Evolutionary conservation across 192 early-diverging fungal genomes (phyloP).

Genomic region (Spizellomyces punctatus): DNA sequence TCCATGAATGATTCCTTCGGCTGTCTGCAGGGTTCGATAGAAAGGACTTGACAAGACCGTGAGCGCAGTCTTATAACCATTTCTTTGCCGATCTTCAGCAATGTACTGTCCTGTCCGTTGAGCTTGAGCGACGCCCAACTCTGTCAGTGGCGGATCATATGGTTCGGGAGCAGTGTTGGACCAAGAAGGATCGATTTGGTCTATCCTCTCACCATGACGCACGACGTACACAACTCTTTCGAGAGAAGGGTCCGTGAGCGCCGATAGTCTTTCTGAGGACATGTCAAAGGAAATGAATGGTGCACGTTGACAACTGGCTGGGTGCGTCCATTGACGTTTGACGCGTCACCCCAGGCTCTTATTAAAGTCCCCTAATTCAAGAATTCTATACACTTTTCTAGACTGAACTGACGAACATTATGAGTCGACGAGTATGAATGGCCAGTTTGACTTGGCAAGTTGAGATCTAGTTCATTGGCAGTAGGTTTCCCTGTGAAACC

Average conservation of each 20-base stretch:
- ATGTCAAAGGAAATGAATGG: too few species aligned
- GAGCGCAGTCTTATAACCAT: not conserved
- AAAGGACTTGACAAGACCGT: conserved; percentile 13
- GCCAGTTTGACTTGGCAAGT: too few species aligned
- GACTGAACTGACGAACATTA: too few species aligned
- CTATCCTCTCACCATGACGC: conserved; percentile 20
- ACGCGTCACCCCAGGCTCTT: too few species aligned
- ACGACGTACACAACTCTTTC: conserved; percentile 6
- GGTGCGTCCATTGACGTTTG: too few species aligned
- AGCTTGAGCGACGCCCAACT: conserved; percentile 15
- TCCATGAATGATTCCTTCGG: not conserved
- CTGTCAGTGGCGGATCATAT: conserved; percentile 17
- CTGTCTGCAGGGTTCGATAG: conserved; percentile 22
- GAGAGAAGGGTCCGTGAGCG: conserved; percentile 1
- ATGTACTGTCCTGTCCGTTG: conserved; percentile 9
- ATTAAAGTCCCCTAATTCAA: too few species aligned
- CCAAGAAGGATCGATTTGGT: conserved; percentile 22
- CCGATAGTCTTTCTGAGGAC: too few species aligned
- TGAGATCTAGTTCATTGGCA: too few species aligned
- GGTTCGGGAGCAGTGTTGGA: conserved; percentile 4
- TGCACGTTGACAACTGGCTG: too few species aligned
- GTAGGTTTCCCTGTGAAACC: too few species aligned
- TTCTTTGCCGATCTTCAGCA: not conserved
- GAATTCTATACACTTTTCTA: too few species aligned
- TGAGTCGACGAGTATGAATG: too few species aligned